A percentile compares a stretch with the other conserved stretches of the same genome.
Evolutionary conservation across 805 yeast species (phyloP).

Genomic region (Metschnikowia gruessii): DNA sequence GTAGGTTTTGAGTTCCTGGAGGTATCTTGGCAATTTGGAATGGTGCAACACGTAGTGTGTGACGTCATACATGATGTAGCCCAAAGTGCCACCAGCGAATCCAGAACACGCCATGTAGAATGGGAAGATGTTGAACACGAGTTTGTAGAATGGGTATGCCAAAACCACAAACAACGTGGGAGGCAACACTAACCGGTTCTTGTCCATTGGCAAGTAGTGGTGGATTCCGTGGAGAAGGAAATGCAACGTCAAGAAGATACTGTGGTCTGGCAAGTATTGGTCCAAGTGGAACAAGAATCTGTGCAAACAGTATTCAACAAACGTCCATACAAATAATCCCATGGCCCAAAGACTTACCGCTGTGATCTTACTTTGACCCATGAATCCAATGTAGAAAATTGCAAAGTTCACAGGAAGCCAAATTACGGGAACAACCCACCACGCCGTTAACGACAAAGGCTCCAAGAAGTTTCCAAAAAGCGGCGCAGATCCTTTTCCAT

Average conservation of each 20-base stretch:
- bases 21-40: conserved; percentile 68
- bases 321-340: conserved; percentile 93
- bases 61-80: conserved; percentile 87
- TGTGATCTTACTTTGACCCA: conserved; percentile 42
- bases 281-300: conserved; percentile 94
- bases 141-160: conserved; percentile 74
- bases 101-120: conserved; percentile 84
- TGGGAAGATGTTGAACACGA: conserved; percentile 76
- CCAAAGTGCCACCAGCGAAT: conserved; percentile 94
- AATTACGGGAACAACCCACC: conserved; percentile 85
- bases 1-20: conserved; percentile 79
- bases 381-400: conserved; percentile 57
- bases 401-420: conserved; percentile 84
- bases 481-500: conserved; percentile 96
- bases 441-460: conserved; percentile 86
- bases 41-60: conserved; percentile 96
- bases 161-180: conserved; percentile 77
- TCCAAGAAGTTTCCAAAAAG: conserved; percentile 92
- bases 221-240: conserved; percentile 94
- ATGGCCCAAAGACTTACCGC: conserved; percentile 61
- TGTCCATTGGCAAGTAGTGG: conserved; percentile 97
- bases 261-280: conserved; percentile 77
- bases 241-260: conserved; percentile 72
- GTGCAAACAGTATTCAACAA: conserved; percentile 84
- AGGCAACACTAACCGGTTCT: conserved; percentile 89